phyloP scores from a whole-genome alignment of 495 filamentous ascomycete genomes.

The Cetradonia linearis region DNA sequence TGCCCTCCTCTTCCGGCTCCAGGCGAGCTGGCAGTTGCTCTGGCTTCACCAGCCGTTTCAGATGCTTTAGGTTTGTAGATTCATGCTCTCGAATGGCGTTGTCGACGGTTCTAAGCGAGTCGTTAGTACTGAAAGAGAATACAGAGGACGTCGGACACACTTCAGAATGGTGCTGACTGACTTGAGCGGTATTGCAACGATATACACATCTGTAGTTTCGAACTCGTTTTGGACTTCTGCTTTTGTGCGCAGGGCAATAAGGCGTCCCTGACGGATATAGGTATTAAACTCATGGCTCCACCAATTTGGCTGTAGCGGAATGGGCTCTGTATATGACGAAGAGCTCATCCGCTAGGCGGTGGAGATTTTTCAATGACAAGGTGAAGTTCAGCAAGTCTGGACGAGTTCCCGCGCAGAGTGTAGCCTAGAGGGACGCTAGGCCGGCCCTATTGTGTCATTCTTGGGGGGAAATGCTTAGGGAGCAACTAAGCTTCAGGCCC shows the following conservation, averaged over 20 bases:
- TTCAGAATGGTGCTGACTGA: slow-evolving; percentile 39
- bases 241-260: slow-evolving; percentile 22
- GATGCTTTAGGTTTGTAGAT: slow-evolving; percentile 59
- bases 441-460: too few species aligned
- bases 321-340: not conserved
- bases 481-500: not conserved
- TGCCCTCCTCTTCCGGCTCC: slow-evolving; percentile 23
- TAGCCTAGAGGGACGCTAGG: too few species aligned
- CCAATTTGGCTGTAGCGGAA: not conserved
- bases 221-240: slow-evolving; percentile 16
- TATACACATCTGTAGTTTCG: slow-evolving; percentile 31
- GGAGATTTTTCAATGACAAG: not conserved
- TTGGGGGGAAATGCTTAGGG: not conserved
- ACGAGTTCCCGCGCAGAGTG: too few species aligned
- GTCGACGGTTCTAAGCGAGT: slow-evolving; percentile 33
- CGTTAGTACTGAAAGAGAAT: not conserved
- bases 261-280: not conserved
- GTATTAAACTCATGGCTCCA: not conserved
- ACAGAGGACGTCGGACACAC: slow-evolving; percentile 25
- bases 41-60: slow-evolving; percentile 69
- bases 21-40: slow-evolving; percentile 51
- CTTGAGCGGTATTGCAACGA: slow-evolving; percentile 38
- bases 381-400: too few species aligned
- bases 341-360: slow-evolving; percentile 5
- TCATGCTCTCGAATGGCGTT: slow-evolving; percentile 42